phyloP scores from a whole-genome alignment of 2,329 filamentous ascomycete genomes.

The Trichoderma atroviride region DNA sequence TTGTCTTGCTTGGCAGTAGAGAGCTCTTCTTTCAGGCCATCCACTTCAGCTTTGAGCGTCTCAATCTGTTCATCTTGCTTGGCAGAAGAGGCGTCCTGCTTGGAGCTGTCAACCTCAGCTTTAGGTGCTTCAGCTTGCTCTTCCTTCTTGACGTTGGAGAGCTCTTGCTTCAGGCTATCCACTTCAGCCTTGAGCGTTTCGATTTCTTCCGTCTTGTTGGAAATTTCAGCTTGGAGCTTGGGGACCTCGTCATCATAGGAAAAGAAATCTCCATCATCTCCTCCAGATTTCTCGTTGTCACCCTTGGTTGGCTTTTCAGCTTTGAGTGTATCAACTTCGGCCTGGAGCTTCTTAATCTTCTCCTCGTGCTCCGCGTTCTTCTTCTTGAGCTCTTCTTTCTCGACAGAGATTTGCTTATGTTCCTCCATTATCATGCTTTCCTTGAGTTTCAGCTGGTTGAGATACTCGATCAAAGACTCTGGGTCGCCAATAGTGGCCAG shows the following conservation, averaged over 20 bases:
- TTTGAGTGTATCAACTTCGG: conserved; percentile 61
- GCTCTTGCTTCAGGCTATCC: conserved; percentile 59
- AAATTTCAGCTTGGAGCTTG: conserved; percentile 74
- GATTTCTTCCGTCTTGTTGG: conserved; percentile 71
- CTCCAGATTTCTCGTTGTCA: conserved; percentile 41
- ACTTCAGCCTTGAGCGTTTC: conserved; percentile 71
- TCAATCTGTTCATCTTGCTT: conserved; percentile 72
- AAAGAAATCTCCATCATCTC: conserved; percentile 74
- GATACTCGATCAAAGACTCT: conserved; percentile 81
- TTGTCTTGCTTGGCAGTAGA: conserved; percentile 60
- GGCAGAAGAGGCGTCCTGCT: conserved; percentile 42
- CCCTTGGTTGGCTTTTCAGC: conserved; percentile 46
- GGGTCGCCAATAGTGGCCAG: conserved; percentile 87
- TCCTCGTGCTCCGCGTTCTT: conserved; percentile 71
- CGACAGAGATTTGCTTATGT: conserved; percentile 79
- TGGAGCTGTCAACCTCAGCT: conserved; percentile 67
- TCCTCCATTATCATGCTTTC: conserved; percentile 94
- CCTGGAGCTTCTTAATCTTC: conserved; percentile 61
- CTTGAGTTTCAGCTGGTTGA: conserved; percentile 83
- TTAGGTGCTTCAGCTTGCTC: conserved; percentile 72
- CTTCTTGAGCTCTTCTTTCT: conserved; percentile 79
- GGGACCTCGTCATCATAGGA: conserved; percentile 89
- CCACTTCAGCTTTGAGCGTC: conserved; percentile 69
- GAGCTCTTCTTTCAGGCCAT: conserved; percentile 58
- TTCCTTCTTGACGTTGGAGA: conserved; percentile 54